phyloP scores from a whole-genome alignment of 306 rosid species.

The Quillaja saponaria region DNA sequence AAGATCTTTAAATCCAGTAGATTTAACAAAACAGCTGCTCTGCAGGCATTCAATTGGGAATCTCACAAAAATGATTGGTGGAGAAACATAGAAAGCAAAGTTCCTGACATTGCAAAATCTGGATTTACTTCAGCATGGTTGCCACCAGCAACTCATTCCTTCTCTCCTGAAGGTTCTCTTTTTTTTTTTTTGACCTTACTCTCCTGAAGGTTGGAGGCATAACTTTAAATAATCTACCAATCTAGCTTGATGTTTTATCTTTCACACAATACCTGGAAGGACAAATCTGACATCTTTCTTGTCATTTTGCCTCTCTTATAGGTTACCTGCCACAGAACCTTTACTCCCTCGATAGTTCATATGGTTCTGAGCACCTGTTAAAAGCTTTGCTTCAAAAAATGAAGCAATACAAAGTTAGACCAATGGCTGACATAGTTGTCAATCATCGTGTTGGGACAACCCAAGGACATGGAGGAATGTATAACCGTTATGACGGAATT shows the following conservation, averaged over 20 bases:
- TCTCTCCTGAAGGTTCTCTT: slow-evolving; percentile 66
- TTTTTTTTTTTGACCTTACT: not conserved
- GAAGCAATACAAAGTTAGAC: slow-evolving; percentile 67
- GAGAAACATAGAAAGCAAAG: slow-evolving; percentile 66
- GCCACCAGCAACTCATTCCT: slow-evolving; percentile 86
- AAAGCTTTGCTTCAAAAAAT: slow-evolving; percentile 72
- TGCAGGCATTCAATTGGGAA: slow-evolving; percentile 93
- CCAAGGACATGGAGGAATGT: slow-evolving; percentile 76
- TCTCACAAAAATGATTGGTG: slow-evolving; percentile 84
- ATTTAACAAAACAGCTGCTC: slow-evolving; percentile 26
- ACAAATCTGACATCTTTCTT: not conserved
- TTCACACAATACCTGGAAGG: slow-evolving; percentile 10
- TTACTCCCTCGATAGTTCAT: slow-evolving; percentile 67
- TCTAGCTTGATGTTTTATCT: not conserved
- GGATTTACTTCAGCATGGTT: slow-evolving; percentile 91
- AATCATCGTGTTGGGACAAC: slow-evolving; percentile 88
- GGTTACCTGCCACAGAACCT: slow-evolving; percentile 93
- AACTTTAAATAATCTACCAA: not conserved
- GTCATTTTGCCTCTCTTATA: slow-evolving; percentile 25
- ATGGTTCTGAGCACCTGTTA: slow-evolving; percentile 78
- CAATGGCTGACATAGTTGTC: slow-evolving; percentile 88
- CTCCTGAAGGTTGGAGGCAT: slow-evolving; percentile 64
- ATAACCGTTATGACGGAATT: slow-evolving; percentile 89
- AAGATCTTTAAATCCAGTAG: not conserved
- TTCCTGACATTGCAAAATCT: slow-evolving; percentile 68